Evolutionary conservation across 2,329 filamentous ascomycete species (phyloP), one percentile per base, ranked within the genome.

Genomic region (Fusarium anthophilum): DNA sequence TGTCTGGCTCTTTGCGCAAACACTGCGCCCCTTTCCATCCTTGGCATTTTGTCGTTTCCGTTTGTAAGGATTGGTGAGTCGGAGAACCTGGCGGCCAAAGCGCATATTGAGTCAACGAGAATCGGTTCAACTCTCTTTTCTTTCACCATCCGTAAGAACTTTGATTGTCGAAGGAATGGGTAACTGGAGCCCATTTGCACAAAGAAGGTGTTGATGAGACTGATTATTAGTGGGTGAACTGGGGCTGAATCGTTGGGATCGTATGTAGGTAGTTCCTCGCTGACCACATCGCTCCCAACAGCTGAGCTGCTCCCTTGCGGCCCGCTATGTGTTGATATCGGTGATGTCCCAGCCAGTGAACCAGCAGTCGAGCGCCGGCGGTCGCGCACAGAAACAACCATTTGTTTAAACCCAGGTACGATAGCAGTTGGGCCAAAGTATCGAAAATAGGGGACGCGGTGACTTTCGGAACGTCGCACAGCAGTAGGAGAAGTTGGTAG

Each of bases 401-500:
- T 97, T 81, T 97, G 94, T 82, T 97, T 97, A 84, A 95, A 97
- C 28, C 94, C 94, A 3, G 94, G 94, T 59, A 96, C 94, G 78
- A 97, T 97, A 71, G 94, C 95, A 2, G 95, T 97, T 1, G 94
- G 94, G 1, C 94, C 95, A 80, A 97, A 96, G 82, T 96, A 97
- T 69, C 95, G 88, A 78, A 97, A 97, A 80, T 96, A 98, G 1
- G 94, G 94, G 72, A 97, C 93, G 61, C 92, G 89, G 78, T 92
- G 86, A 69, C 89, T 86, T 80, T 88, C 86, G 37, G 84, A 81
- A 75, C 88, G 85, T 70, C 88, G 84, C 56, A 86, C 82, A 17
- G 83, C 77, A 3, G 87, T 72, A 7, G 76, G 86, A 28, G 87
- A 88, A 35, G 79, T 64, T 12, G 80, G 53, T 20, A 64, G 9